Base-by-base conservation (phyloP, 345 rosid genomes). In the Lagerstroemia speciosa region DNA sequence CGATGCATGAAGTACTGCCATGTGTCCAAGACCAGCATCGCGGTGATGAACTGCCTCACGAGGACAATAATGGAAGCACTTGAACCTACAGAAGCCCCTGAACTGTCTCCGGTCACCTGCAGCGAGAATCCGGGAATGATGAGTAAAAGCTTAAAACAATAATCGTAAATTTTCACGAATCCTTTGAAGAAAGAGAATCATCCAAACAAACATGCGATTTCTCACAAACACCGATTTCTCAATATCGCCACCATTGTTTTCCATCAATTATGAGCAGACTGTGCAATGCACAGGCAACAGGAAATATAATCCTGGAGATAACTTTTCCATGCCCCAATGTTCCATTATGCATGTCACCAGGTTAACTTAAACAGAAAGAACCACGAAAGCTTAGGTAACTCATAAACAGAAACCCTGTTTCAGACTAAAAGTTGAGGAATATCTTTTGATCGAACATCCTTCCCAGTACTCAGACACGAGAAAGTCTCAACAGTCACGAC, bases 1-100 rank as follows among this genome's bases (percentile, higher is more conserved):
- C 97, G 79, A 75, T 90, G 97, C 87, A 90, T 79, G 58, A 90
- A 88, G 76, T 90, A 90, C 64, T 90, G 94, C 97, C 97, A 90
- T 3, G 94, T 85, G 71, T 90, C 97, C 70, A 90, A 72, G 64
- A 90, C 73, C 67, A 88, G 46, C 97, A 88, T 90, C 48, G 90
- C 97, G 0, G 67, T 76, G 64, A 88, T 38, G 72, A 90, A 86
- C 83, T 90, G 96, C 67, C 89, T 85, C 24, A 72, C 84, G 33
- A 89, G 50, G 43, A 86, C 89, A 60, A 81, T 19, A 8, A 87
- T 46, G 24, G 97, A 93, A 58, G 74, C 60, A 6, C 77, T 65
- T 61, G 79, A 77, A 8, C 15, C 74, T 22, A 74, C 68, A 5
- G 76, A 78, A 72, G 73, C 75, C 62, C 61, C 81, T 0, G 70